These are phyloP conservation scores for Saturnispora serradocipensis DNA, from an alignment of 805 yeast species.

Conservation along the genomic window DNA sequence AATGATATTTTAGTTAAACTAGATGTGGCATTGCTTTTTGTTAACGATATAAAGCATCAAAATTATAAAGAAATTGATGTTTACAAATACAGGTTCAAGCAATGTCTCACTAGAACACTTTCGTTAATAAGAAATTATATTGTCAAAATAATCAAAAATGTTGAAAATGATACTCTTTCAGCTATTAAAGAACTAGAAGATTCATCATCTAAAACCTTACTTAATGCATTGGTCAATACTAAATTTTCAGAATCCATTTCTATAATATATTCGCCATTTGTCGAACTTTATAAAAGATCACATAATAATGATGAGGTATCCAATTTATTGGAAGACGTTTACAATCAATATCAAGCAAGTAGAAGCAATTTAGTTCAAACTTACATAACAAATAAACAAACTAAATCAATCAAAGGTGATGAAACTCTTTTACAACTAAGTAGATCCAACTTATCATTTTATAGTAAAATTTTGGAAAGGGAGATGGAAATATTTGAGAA, in stretches of 20 bases:
- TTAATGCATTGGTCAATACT: conserved; percentile 57
- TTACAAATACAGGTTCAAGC: conserved; percentile 66
- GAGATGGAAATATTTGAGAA: conserved; percentile 52
- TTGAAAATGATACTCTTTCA: conserved; percentile 20
- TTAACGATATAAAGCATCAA: conserved; percentile 39
- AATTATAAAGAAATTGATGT: conserved; percentile 58
- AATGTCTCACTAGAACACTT: conserved; percentile 73
- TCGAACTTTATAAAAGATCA: conserved; percentile 20
- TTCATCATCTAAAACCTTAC: conserved; percentile 28
- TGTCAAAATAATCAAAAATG: conserved; percentile 32
- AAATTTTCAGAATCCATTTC: conserved; percentile 40
- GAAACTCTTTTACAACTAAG: conserved; percentile 44
- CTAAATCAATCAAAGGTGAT: conserved; percentile 14
- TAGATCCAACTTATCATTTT: conserved; percentile 53
- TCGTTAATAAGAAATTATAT: conserved; percentile 66
- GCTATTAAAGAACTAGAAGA: conserved; percentile 15
- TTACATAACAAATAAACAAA: conserved; percentile 26
- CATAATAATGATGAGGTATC: conserved; percentile 30
- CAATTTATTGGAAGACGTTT: conserved; percentile 61
- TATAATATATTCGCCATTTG: conserved; percentile 16
- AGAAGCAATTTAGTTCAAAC: conserved; percentile 41
- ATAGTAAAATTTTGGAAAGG: conserved; percentile 47
- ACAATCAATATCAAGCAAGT: conserved; percentile 49
- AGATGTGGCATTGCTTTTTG: conserved; percentile 59
- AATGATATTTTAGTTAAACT: conserved; percentile 43